phyloP scores from a whole-genome alignment of 352 stramenopile genomes.

The Pythium myriotylum region DNA sequence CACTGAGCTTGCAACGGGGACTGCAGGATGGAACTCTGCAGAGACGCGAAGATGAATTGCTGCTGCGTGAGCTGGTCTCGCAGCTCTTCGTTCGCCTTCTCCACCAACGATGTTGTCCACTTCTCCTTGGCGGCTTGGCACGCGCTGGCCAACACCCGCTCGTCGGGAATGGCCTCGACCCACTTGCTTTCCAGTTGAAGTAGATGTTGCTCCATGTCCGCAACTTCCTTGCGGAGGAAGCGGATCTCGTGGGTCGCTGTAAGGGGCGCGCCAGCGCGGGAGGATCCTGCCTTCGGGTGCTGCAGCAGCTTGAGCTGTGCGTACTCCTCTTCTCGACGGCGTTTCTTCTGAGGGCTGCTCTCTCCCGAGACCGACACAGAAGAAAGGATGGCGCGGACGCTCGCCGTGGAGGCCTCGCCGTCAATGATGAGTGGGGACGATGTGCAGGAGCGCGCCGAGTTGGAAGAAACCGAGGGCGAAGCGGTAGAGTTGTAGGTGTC shows the following conservation, averaged over 20 bases:
- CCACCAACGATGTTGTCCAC: conserved; percentile 50
- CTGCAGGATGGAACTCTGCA: conserved; percentile 56
- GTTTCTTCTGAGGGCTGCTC: conserved; percentile 20
- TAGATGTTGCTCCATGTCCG: conserved; percentile 45
- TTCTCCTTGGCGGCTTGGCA: conserved; percentile 57
- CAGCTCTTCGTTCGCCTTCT: conserved; percentile 52
- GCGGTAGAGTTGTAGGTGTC: neutral
- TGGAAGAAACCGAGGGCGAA: conserved; percentile 10
- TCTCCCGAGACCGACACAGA: conserved; percentile 15
- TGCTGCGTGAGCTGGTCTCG: conserved; percentile 65
- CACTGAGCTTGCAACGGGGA: conserved; percentile 52
- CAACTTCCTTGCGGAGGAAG: conserved; percentile 44
- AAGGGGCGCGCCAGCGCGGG: conserved; percentile 12
- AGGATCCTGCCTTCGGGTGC: conserved; percentile 11
- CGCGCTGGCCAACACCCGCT: conserved; percentile 34
- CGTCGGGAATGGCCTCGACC: conserved; percentile 39
- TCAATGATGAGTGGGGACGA: conserved; percentile 9
- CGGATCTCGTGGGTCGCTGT: conserved; percentile 51
- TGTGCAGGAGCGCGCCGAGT: conserved; percentile 17
- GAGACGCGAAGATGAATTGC: conserved; percentile 62
- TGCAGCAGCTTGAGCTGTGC: conserved; percentile 20
- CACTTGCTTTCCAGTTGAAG: conserved; percentile 46
- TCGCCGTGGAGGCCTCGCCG: neutral
- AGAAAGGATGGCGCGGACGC: conserved; percentile 20
- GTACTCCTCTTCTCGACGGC: conserved; percentile 19